A percentile compares a stretch with the other conserved stretches of the same genome.
Conservation (phyloP, 2,329 filamentous ascomycete genomes). For the Sporothrix variecibatus region DNA sequence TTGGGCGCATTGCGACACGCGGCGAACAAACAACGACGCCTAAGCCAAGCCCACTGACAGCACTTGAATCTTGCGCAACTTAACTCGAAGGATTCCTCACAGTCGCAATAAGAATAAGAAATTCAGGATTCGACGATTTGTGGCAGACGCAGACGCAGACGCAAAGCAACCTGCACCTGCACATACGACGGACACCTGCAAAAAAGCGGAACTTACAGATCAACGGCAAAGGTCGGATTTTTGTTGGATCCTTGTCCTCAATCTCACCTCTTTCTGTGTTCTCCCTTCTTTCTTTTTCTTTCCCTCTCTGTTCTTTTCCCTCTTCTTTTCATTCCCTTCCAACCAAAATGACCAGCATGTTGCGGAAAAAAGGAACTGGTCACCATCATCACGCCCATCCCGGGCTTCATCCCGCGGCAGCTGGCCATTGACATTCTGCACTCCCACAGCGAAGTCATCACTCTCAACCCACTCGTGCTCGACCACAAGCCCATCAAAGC, state of each 20-base stretch:
- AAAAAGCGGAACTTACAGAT: slow-evolving; percentile 8
- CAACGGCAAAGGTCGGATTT: slow-evolving; percentile 3
- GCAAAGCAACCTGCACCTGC: too few relatives aligned
- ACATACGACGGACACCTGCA: neutral
- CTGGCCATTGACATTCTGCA: slow-evolving; percentile 73
- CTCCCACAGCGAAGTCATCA: slow-evolving; percentile 70
- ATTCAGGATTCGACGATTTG: neutral
- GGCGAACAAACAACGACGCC: neutral
- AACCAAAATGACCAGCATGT: slow-evolving; percentile 34
- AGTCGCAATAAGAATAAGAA: neutral
- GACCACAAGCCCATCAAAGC: slow-evolving; percentile 64
- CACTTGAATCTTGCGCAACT: neutral
- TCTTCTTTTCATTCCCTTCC: neutral
- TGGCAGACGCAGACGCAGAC: neutral
- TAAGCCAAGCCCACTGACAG: neutral
- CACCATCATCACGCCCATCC: slow-evolving; percentile 70
- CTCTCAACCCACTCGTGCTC: slow-evolving; percentile 68
- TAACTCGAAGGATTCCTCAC: neutral
- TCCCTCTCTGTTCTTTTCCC: neutral
- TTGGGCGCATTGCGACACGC: neutral
- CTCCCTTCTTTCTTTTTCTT: neutral
- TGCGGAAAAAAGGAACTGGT: slow-evolving; percentile 66
- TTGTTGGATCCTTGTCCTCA: slow-evolving; percentile 3
- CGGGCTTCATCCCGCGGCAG: slow-evolving; percentile 68
- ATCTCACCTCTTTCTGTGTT: neutral